Evolutionary conservation across 192 early-diverging fungal species (phyloP).

Genomic region (Bifiguratus adelaidae): DNA sequence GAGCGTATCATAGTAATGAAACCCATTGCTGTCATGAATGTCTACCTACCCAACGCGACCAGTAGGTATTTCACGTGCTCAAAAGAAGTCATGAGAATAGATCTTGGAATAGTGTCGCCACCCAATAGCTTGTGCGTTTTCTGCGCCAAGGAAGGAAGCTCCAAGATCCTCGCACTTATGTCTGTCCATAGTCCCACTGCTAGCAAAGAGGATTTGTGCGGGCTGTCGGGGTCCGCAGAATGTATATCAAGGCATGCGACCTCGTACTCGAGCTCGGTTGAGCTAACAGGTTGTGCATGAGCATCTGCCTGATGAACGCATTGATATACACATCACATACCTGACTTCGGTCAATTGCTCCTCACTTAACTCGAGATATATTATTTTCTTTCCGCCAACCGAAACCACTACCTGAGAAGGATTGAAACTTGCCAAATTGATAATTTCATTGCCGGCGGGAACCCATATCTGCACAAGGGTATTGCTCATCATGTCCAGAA

Average conservation of each 20-base stretch:
- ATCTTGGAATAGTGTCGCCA: conserved; percentile 53
- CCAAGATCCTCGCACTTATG: conserved; percentile 45
- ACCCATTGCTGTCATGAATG: not conserved
- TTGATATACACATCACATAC: conserved; percentile 20
- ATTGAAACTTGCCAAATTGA: conserved; percentile 47
- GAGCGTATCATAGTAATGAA: not conserved
- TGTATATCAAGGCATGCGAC: conserved; percentile 68
- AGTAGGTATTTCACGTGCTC: conserved; percentile 60
- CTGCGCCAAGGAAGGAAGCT: conserved; percentile 40
- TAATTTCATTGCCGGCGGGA: conserved; percentile 14
- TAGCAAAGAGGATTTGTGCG: conserved; percentile 22
- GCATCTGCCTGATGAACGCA: no score
- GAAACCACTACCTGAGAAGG: conserved; percentile 44
- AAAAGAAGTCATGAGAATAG: conserved; percentile 51
- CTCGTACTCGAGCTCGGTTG: conserved; percentile 43
- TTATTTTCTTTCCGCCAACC: conserved; percentile 35
- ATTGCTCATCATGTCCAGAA: conserved; percentile 24
- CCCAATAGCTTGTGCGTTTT: conserved; percentile 29
- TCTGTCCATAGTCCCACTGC: conserved; percentile 73
- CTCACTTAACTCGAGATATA: conserved; percentile 42
- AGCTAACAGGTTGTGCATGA: not conserved
- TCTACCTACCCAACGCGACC: conserved; percentile 52
- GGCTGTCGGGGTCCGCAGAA: conserved; percentile 17
- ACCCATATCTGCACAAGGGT: conserved; percentile 38
- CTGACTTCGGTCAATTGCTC: conserved; percentile 22